Evolutionary conservation across 345 rosid species (phyloP).

Genomic region (Punica granatum): DNA sequence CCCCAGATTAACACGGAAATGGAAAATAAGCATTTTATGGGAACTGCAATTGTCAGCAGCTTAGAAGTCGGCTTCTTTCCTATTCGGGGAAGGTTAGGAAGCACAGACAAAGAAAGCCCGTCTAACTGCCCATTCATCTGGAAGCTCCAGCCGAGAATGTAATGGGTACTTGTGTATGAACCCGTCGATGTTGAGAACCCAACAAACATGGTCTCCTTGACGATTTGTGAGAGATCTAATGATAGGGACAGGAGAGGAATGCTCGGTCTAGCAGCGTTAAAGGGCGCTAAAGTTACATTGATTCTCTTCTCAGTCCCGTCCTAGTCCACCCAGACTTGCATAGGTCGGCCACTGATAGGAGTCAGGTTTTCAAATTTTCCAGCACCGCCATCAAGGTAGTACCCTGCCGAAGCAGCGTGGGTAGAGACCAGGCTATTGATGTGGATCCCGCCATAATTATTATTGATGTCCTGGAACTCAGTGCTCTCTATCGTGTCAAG

Average conservation of each 20-base stretch:
- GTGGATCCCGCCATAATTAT: constrained; percentile 58
- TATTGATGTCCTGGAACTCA: constrained; percentile 35
- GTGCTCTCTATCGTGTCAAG: constrained; percentile 33
- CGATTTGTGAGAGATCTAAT: constrained; percentile 26
- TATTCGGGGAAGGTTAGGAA: constrained; percentile 51
- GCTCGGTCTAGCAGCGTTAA: constrained; percentile 27
- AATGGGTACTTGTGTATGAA: constrained; percentile 28
- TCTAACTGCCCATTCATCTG: constrained; percentile 32
- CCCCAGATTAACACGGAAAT: constrained; percentile 15
- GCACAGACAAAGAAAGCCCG: constrained; percentile 31
- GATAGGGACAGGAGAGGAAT: constrained; percentile 34
- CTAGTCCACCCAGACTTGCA: constrained; percentile 62
- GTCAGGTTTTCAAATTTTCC: constrained; percentile 6
- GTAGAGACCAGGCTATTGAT: constrained; percentile 36
- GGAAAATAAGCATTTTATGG: constrained; percentile 22
- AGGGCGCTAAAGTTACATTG: constrained; percentile 46
- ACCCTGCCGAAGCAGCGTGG: constrained; percentile 29
- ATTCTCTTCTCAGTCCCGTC: constrained; percentile 19
- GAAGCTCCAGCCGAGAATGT: constrained; percentile 69
- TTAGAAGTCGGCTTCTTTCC: constrained; percentile 22
- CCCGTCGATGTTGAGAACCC: constrained; percentile 80
- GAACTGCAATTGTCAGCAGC: constrained; percentile 37
- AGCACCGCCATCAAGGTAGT: constrained; percentile 14
- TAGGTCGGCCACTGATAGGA: constrained; percentile 19
- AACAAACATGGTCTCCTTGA: constrained; percentile 35